phyloP scores from a whole-genome alignment of 2,329 filamentous ascomycete genomes.

The Exophiala sideris region DNA sequence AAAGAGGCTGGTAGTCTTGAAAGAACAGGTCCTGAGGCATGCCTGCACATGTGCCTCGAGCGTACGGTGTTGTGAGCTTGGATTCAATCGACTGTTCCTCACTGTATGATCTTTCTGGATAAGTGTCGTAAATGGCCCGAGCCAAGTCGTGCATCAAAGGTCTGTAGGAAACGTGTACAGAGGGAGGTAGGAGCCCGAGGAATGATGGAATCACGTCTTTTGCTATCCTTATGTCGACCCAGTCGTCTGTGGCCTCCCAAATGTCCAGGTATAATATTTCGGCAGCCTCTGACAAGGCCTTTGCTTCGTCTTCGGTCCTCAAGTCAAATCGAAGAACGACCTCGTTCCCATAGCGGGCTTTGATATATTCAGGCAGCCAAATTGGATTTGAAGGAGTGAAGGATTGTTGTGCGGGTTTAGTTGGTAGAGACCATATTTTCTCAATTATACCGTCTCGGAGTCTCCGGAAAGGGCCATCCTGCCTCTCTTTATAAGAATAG shows the following conservation, averaged over 20 bases:
- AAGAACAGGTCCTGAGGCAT: slow-evolving; percentile 70
- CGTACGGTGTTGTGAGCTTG: slow-evolving; percentile 30
- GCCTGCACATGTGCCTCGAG: slow-evolving; percentile 37
- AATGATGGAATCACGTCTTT: slow-evolving; percentile 71
- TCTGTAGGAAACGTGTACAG: slow-evolving; percentile 67
- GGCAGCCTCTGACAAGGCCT: slow-evolving; percentile 67
- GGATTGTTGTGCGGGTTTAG: slow-evolving; percentile 28
- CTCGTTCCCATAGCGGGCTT: slow-evolving; percentile 67
- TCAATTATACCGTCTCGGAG: slow-evolving; percentile 44
- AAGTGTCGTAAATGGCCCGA: slow-evolving; percentile 72
- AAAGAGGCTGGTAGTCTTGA: slow-evolving; percentile 82
- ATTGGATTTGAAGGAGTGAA: slow-evolving; percentile 20
- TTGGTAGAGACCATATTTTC: slow-evolving; percentile 41
- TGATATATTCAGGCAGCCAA: slow-evolving; percentile 35
- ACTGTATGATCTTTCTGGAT: slow-evolving; percentile 46
- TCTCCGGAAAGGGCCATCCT: slow-evolving; percentile 22
- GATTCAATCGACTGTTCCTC: slow-evolving; percentile 19
- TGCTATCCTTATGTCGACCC: slow-evolving; percentile 78
- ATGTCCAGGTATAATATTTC: slow-evolving; percentile 79
- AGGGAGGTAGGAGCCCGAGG: slow-evolving; percentile 70
- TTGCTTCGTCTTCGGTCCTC: slow-evolving; percentile 64
- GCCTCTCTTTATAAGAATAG: slow-evolving; percentile 7
- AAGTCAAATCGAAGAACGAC: slow-evolving; percentile 89
- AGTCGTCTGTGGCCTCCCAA: slow-evolving; percentile 78
- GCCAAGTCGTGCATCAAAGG: slow-evolving; percentile 78